Evolutionary conservation across 371 early-diverging fungal species (phyloP).

Genomic region (Mortierella sp.): DNA sequence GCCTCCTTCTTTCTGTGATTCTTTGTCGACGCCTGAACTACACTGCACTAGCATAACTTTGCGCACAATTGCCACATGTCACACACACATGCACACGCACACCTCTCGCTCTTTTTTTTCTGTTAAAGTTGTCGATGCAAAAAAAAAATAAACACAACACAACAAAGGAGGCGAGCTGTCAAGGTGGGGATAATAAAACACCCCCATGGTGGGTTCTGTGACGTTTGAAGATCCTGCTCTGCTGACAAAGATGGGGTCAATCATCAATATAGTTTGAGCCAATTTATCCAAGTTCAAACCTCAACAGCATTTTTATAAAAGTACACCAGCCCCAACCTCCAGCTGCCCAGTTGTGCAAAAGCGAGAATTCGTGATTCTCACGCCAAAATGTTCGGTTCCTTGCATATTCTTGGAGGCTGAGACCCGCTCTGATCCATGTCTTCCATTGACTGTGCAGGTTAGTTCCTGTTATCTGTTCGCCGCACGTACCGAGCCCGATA

Average conservation of each 20-base stretch:
- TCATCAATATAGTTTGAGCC: too few species aligned
- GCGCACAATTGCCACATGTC: slow-evolving; percentile 17
- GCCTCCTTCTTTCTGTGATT: neutral
- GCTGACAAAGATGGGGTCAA: too few species aligned
- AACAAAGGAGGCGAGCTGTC: neutral
- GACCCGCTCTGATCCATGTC: too few species aligned
- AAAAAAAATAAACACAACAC: neutral
- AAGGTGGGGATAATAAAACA: too few species aligned
- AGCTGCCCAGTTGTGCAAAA: too few species aligned
- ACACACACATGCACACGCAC: slow-evolving; percentile 2
- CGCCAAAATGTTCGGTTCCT: neutral
- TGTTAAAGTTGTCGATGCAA: neutral
- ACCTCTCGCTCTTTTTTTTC: neutral
- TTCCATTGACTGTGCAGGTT: too few species aligned
- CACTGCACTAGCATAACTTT: neutral
- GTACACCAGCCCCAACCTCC: too few species aligned
- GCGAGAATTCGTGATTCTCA: too few species aligned
- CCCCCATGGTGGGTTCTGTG: too few species aligned
- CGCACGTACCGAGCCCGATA: neutral
- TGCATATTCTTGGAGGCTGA: neutral
- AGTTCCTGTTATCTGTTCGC: slow-evolving; percentile 1
- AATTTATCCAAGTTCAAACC: too few species aligned
- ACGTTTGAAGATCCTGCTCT: too few species aligned
- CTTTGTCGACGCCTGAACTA: too few species aligned
- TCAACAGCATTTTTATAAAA: neutral